Evolutionary conservation across 2,329 filamentous ascomycete species (phyloP).

Genomic region (Fonsecaea multimorphosa): DNA sequence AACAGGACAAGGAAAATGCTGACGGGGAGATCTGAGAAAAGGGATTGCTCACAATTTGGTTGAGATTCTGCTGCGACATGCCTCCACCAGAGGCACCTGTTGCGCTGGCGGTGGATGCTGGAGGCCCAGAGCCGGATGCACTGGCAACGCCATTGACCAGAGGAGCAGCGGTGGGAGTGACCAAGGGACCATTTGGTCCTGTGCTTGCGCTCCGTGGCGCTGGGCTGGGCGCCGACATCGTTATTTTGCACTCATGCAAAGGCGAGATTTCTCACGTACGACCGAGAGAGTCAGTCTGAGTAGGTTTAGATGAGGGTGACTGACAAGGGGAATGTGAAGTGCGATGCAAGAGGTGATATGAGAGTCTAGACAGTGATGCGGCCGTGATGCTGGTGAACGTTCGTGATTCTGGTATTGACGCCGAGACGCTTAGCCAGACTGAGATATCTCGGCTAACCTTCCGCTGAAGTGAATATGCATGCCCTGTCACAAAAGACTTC

Average conservation of each 20-base stretch:
- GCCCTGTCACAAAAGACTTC: background rate
- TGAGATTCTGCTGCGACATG: conserved; percentile 86
- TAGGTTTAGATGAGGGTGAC: background rate
- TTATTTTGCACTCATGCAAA: conserved; percentile 32
- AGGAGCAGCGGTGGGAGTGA: conserved; percentile 43
- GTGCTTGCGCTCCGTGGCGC: conserved; percentile 56
- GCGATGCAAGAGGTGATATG: background rate
- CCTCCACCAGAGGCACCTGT: conserved; percentile 43
- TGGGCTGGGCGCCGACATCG: conserved; percentile 57
- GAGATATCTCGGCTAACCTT: background rate
- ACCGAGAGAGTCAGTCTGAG: background rate
- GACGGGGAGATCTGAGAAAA: background rate
- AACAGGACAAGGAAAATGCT: background rate
- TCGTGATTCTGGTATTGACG: background rate
- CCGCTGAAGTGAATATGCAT: background rate
- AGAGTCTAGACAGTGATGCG: background rate
- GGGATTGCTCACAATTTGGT: conserved; percentile 80
- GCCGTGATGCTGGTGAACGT: background rate
- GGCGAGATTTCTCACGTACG: background rate
- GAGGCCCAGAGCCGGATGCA: conserved; percentile 46
- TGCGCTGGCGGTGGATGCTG: conserved; percentile 38
- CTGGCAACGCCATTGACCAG: conserved; percentile 40
- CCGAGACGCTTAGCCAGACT: background rate
- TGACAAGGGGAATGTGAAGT: background rate
- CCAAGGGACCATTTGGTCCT: conserved; percentile 56